These are phyloP conservation scores for Phialophora tarda DNA, from an alignment of 2,329 filamentous ascomycete genomes.

Conservation along the genomic window DNA sequence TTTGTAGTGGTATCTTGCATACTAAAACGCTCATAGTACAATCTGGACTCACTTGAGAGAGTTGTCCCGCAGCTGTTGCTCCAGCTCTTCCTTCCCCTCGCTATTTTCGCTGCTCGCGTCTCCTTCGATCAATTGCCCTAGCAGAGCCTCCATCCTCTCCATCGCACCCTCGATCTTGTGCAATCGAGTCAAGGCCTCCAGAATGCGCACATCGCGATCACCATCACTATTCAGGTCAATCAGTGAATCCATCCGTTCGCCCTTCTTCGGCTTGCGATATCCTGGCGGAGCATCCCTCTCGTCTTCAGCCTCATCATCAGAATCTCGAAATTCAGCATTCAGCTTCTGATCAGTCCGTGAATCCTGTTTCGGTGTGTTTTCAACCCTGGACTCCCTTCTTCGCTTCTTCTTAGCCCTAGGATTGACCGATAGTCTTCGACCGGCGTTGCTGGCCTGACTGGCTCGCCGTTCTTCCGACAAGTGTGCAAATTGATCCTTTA, in stretches of 20 bases:
- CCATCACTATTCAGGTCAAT: constrained; percentile 32
- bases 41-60: constrained; percentile 18
- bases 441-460: constrained; percentile 17
- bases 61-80: constrained; percentile 17
- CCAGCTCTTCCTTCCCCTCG: constrained; percentile 27
- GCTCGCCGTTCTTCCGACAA: constrained; percentile 12
- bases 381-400: constrained; percentile 14
- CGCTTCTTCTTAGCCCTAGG: constrained; percentile 16
- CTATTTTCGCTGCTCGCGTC: constrained; percentile 30
- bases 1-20: constrained; percentile 2
- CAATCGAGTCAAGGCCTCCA: constrained; percentile 37
- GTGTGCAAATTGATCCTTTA: constrained; percentile 22
- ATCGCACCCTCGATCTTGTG: constrained; percentile 38
- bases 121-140: constrained; percentile 31
- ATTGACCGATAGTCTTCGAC: constrained; percentile 16
- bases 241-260: constrained; percentile 33
- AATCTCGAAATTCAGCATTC: constrained; percentile 34
- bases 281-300: constrained; percentile 26
- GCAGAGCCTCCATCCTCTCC: constrained; percentile 36
- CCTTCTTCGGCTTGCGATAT: constrained; percentile 24
- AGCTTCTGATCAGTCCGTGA: constrained; percentile 21
- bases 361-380: constrained; percentile 3
- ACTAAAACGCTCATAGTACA: constrained; percentile 11
- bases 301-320: constrained; percentile 32
- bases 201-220: constrained; percentile 22